Evolutionary conservation across 2,329 filamentous ascomycete species (phyloP).

Genomic region (Camptophora hylomeconis): DNA sequence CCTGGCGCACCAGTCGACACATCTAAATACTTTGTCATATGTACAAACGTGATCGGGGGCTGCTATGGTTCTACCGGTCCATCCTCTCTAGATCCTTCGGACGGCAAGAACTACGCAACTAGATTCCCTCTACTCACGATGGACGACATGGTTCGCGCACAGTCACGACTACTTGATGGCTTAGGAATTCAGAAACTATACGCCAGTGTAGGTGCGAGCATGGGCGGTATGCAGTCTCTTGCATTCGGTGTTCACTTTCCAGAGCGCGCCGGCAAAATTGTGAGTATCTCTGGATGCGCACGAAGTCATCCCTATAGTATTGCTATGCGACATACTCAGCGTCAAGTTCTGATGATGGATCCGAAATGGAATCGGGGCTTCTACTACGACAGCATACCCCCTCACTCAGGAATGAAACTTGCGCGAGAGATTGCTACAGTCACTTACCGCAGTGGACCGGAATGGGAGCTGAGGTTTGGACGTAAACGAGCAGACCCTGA

Average conservation of each 20-base stretch:
- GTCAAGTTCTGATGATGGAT: constrained; percentile 98
- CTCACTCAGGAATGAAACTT: constrained; percentile 94
- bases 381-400: constrained; percentile 76
- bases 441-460: constrained; percentile 88
- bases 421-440: constrained; percentile 95
- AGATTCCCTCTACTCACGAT: constrained; percentile 91
- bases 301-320: constrained; percentile 95
- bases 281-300: constrained; percentile 85
- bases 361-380: constrained; percentile 92
- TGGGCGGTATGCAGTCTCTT: constrained; percentile 97
- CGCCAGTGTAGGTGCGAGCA: constrained; percentile 87
- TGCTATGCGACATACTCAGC: constrained; percentile 94
- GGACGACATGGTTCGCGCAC: constrained; percentile 93
- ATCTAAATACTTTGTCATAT: constrained; percentile 82
- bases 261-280: constrained; percentile 65
- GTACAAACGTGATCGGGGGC: constrained; percentile 90
- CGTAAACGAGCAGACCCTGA: constrained; percentile 71
- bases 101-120: constrained; percentile 81
- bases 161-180: constrained; percentile 74
- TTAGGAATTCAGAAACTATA: constrained; percentile 68
- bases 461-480: constrained; percentile 94
- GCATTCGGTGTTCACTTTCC: constrained; percentile 77
- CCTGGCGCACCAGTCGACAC: constrained; percentile 77
- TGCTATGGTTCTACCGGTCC: constrained; percentile 95
- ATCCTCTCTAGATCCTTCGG: constrained; percentile 72